Conservation (phyloP, 2,329 filamentous ascomycete species). For the Shiraia sp. region DNA sequence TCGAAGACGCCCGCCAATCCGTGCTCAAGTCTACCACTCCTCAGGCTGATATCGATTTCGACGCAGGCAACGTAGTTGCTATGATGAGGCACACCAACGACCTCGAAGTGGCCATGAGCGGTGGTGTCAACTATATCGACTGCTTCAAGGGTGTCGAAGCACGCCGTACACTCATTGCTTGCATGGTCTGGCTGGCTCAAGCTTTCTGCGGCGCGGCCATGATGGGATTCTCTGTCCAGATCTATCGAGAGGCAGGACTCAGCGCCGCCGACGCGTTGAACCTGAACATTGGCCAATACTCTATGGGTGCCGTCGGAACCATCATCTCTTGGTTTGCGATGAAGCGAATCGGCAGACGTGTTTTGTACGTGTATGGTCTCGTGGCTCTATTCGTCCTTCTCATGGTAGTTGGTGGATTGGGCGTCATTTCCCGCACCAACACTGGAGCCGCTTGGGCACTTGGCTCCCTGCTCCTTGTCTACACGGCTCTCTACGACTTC, state of each 20-base stretch:
- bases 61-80: constrained; percentile 26
- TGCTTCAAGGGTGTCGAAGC: constrained; percentile 79
- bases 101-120: constrained; percentile 67
- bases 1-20: constrained; percentile 50
- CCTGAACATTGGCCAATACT: constrained; percentile 21
- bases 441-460: constrained; percentile 51
- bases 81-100: constrained; percentile 84
- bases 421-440: constrained; percentile 53
- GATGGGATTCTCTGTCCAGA: constrained; percentile 24
- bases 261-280: constrained; percentile 4
- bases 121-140: constrained; percentile 73
- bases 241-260: neutral
- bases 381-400: constrained; percentile 68
- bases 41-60: constrained; percentile 53
- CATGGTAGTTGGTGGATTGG: constrained; percentile 79
- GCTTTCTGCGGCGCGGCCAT: constrained; percentile 31
- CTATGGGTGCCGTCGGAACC: constrained; percentile 52
- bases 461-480: constrained; percentile 32
- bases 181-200: constrained; percentile 51
- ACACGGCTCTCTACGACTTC: constrained; percentile 74
- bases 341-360: constrained; percentile 73
- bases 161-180: constrained; percentile 74
- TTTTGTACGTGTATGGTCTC: constrained; percentile 70
- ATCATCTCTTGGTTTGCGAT: constrained; percentile 79
- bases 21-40: constrained; percentile 51